Base-by-base conservation (phyloP, 1,284 basidiomycete species). In the Termitomyces sp. region DNA sequence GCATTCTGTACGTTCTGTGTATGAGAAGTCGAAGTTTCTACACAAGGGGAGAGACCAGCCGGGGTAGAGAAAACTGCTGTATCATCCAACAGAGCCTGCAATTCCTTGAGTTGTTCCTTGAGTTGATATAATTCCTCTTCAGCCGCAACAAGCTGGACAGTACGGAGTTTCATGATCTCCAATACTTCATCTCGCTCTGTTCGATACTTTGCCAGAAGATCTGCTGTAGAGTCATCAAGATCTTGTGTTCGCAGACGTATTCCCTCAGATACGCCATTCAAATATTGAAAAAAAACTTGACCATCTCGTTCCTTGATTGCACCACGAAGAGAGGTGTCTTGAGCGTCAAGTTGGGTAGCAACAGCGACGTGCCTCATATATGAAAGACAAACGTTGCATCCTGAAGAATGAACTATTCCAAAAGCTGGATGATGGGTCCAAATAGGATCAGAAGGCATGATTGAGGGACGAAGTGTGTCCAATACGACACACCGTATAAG, bases 331-430 rank as follows among this genome's bases (percentile, higher is more conserved):
- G 73, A 71, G 13, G 64, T n/a, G 17, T 65, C 67, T 46, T 68
- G 33, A 13, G 9, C 65, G 46, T 64, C 64, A 3, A 46, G 28
- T 24, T 56, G 57, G 51, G 48, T 53, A 26, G 73, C 73, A 43
- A 69, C 68, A 5, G 72, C 67, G 52, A 75, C 58, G 54, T 79
- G 76, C 49, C 69, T 67, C 67, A 74, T 73, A 59, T 76, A 79
- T 3, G 66, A 62, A 0, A 68, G 60, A 55, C 76, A 78, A 7
- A 66, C 64, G 2, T 62, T 63, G 58, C 77, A 78, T 53, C 68
- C 71, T 0, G 69, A 67, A 1, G 67, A 65, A 52, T 78, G 76
- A 2, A 78, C 68, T 31, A 78, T 66, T 15, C 76, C 76, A 58
- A 73, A 74, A 54, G 67, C 67, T 2, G 73, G 67, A 58, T 74